Evolutionary conservation across 2,329 filamentous ascomycete species (phyloP), one percentile per base, ranked within the genome.

Genomic region (Mycosphaerelloides madeirae): DNA sequence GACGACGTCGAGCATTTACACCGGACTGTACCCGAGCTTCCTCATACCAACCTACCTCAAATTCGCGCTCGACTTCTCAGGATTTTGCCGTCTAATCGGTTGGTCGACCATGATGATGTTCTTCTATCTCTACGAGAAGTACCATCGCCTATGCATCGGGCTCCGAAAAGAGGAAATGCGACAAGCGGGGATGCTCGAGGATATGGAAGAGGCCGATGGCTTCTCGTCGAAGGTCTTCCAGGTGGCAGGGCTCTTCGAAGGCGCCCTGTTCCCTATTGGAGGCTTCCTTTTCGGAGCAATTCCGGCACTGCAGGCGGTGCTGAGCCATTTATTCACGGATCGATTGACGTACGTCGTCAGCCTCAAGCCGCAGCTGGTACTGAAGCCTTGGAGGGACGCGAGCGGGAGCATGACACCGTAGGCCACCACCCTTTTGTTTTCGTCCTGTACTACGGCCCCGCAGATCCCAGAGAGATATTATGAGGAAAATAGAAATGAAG

Each of bases 321-420:
- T 86, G 43, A 78, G 74, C 58, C 84, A 87, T 61, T 79, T 87
- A 58, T 87, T 81, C 76, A 85, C 80, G 0, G 69, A 82, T 28
- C 73, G 84, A 44, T 62, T 87, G 53, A 80, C 83, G 9, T 87
- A 87, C 65, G 77, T 80, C 0, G 83, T 87, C 57, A 85, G 81
- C 68, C 80, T 81, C 65, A 87, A 87, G 76, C 80, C 56, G 13
- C 60, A 58, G 6, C 43, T 55, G n/a, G 43, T 42, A 14, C 31
- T 49, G 28, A 46, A 44, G 31, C 43, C 47, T 1, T 46, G 48
- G 46, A 49, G 43, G 33, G 51, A 51, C 29, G 20, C 52, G 36
- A 54, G 46, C 41, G 34, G 44, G 4, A 49, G n/a, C n/a, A n/a
- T 50, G 39, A 52, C 49, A 49, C 49, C 49, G 47, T 54, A 45